Evolutionary conservation across 1,284 basidiomycete genomes (phyloP).

Genomic region (Ceratorhiza oryzae-sativae): DNA sequence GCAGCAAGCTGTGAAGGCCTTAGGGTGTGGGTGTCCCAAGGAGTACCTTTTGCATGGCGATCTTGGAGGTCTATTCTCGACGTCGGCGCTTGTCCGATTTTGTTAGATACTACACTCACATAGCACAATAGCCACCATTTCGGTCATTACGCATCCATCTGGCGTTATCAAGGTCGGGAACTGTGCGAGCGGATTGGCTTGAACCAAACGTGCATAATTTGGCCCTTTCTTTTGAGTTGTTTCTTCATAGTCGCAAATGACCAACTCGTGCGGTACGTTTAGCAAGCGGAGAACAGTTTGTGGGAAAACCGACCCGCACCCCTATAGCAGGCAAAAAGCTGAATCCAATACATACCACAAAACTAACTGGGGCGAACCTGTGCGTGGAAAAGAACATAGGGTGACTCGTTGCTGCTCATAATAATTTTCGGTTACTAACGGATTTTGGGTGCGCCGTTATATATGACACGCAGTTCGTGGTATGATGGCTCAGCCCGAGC

Average conservation of each 20-base stretch:
- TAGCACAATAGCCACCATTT: slow-evolving; percentile 42
- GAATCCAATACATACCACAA: not conserved
- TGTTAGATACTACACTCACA: slow-evolving; percentile 19
- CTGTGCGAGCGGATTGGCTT: slow-evolving; percentile 42
- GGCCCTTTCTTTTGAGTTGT: slow-evolving; percentile 37
- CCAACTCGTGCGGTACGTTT: slow-evolving; percentile 40
- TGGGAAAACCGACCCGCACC: slow-evolving; percentile 9
- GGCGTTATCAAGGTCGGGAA: slow-evolving; percentile 43
- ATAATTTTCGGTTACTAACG: not conserved
- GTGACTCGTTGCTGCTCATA: slow-evolving; percentile 6
- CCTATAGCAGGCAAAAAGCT: not conserved
- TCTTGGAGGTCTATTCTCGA: slow-evolving; percentile 39
- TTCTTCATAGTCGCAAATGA: slow-evolving; percentile 38
- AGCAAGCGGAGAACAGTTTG: slow-evolving; percentile 36
- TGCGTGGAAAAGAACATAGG: slow-evolving; percentile 28
- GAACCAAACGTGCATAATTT: slow-evolving; percentile 38
- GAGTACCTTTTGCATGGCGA: slow-evolving; percentile 35
- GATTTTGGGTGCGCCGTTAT: not conserved
- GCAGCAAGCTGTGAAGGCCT: slow-evolving; percentile 39
- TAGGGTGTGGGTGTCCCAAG: slow-evolving; percentile 39
- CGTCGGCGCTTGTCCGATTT: not conserved
- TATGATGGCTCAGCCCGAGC: slow-evolving; percentile 19
- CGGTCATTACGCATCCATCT: slow-evolving; percentile 41
- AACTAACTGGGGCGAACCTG: not conserved
- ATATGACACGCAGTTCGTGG: not conserved